Evolutionary conservation across 2,329 filamentous ascomycete genomes (phyloP), one percentile per base, ranked within the genome.

Genomic region (Trichoderma sp.): DNA sequence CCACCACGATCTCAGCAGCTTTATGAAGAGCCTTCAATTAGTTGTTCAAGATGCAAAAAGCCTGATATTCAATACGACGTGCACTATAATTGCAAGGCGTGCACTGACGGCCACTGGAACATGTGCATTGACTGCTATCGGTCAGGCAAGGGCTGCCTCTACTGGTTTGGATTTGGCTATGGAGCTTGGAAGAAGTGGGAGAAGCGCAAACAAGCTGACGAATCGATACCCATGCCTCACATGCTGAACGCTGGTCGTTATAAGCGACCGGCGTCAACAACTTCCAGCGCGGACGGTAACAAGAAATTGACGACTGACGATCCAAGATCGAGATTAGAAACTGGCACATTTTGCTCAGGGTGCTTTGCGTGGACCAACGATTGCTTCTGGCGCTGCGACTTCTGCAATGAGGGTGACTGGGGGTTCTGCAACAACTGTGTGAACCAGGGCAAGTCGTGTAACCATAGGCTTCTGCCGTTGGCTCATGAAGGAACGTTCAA

Each of bases 351-450:
- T 83, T 98, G 96, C 82, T 91, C 93, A 50, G 89, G 89, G 65
- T 98, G 96, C 82, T 86, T 89, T 21, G 87, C 89, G 0, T 93
- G 91, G 86, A 89, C 94, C 0, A 95, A 97, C 80, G 90, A 93
- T 69, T 97, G 94, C 83, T 97, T 94, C 84, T 98, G 95, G 96
- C 92, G 94, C 77, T 98, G 96, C 83, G 91, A 93, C 76, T 83
- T 89, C 31, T 98, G 96, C 85, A 98, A 98, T 80, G 92, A 97
- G 77, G 96, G 95, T 6, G 95, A 97, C 81, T 98, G 95, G 95
- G 96, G 96, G 0, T 98, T 94, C 82, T 98, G 96, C 84, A 95
- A 95, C 79, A 86, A 89, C 76, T 98, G 96, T 78, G 94, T 98
- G 35, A 95, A 96, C 76, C 91, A 93, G 82, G 95, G 94, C 18